These are phyloP conservation scores for Canariomyces notabilis DNA, from an alignment of 2,329 filamentous ascomycete genomes.

Conservation along the genomic window DNA sequence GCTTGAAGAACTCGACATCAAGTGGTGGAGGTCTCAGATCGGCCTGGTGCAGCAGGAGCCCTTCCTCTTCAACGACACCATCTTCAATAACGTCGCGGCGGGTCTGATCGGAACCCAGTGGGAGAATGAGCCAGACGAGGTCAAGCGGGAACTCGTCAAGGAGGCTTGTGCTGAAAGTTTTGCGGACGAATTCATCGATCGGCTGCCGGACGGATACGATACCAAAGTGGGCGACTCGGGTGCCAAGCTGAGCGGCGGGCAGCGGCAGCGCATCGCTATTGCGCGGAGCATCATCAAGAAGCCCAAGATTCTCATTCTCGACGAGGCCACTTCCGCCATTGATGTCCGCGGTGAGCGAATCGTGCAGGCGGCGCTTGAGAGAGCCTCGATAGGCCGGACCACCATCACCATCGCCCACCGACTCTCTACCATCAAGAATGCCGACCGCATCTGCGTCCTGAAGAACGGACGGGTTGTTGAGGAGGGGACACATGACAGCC, in stretches of 20 bases:
- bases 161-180: conserved; percentile 63
- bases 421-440: conserved; percentile 69
- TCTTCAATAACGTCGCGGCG: conserved; percentile 51
- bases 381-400: conserved; percentile 53
- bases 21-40: conserved; percentile 52
- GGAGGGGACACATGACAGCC: conserved; percentile 67
- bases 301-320: conserved; percentile 62
- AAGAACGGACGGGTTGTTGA: conserved; percentile 67
- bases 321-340: conserved; percentile 68
- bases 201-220: conserved; percentile 59
- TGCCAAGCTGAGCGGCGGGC: conserved; percentile 71
- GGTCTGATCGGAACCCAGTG: conserved; percentile 42
- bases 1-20: conserved; percentile 55
- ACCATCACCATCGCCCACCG: conserved; percentile 74
- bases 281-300: conserved; percentile 63
- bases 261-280: conserved; percentile 66
- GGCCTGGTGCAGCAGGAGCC: conserved; percentile 39
- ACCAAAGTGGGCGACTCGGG: conserved; percentile 73
- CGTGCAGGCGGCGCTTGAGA: conserved; percentile 63
- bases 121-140: conserved; percentile 35
- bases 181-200: conserved; percentile 63
- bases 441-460: conserved; percentile 74
- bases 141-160: conserved; percentile 52
- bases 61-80: conserved; percentile 41
- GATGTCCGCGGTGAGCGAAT: conserved; percentile 53